Percentiles rank a stretch among this genome's conserved stretches.
Conservation (phyloP, 2,329 filamentous ascomycete genomes). For the Colletotrichum cereale region DNA sequence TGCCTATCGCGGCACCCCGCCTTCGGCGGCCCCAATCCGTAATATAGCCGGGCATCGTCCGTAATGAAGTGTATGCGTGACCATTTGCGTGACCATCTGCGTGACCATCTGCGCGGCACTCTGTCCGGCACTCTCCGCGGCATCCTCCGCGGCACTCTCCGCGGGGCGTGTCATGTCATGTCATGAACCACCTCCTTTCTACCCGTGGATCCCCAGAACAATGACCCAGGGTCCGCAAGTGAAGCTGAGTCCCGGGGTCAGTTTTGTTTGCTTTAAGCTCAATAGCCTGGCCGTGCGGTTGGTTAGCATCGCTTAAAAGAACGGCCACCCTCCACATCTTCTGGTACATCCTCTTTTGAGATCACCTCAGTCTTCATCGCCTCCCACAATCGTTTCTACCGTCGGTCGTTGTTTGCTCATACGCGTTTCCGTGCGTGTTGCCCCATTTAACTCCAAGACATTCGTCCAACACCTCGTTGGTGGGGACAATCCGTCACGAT, state of each 20-base stretch:
- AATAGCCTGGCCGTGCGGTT: neutral
- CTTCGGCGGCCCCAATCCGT: neutral
- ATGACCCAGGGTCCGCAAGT: neutral
- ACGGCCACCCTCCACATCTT: neutral
- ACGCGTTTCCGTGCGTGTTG: neutral
- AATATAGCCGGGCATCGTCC: neutral
- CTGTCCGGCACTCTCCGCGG: no score
- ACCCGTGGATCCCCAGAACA: neutral
- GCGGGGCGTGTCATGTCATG: neutral
- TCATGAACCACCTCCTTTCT: neutral
- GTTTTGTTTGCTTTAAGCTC: neutral
- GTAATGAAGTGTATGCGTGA: neutral
- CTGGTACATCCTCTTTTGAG: neutral
- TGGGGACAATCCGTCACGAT: neutral
- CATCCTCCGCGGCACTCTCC: neutral
- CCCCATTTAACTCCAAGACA: neutral
- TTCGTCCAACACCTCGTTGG: neutral
- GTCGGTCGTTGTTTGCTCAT: neutral
- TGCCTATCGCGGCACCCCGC: neutral
- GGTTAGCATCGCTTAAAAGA: neutral
- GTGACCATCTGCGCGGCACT: neutral
- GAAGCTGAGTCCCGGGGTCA: neutral
- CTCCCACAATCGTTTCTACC: neutral
- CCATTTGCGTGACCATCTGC: neutral
- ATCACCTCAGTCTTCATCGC: constrained; percentile 1